A percentile compares a stretch with the other conserved stretches of the same genome.
Evolutionary conservation across 345 rosid genomes (phyloP).

Genomic region (Aethionema arabicum): DNA sequence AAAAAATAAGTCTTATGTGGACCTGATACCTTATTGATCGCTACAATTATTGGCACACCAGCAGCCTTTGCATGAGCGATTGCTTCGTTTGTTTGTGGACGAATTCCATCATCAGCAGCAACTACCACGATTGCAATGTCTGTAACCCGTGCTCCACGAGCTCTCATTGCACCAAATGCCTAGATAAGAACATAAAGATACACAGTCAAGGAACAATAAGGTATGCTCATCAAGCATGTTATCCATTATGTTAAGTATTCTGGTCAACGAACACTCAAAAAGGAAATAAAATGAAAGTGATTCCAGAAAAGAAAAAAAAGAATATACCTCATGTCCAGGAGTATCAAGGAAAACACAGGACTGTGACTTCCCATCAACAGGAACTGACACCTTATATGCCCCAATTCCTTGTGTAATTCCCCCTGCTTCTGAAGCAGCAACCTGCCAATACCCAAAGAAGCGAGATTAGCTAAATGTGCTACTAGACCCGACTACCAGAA

Average conservation of each 20-base stretch:
- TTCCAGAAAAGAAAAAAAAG: slow-evolving; percentile 12
- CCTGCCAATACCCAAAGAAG: slow-evolving; percentile 51
- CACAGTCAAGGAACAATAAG: slow-evolving; percentile 16
- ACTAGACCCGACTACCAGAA: background rate
- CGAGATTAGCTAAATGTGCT: slow-evolving; percentile 30
- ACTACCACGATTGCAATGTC: slow-evolving; percentile 94
- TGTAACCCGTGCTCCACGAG: slow-evolving; percentile 97
- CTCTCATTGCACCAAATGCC: slow-evolving; percentile 99
- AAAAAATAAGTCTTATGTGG: slow-evolving; percentile 5
- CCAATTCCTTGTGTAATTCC: slow-evolving; percentile 99
- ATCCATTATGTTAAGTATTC: too few relatives aligned
- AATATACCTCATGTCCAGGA: slow-evolving; percentile 95
- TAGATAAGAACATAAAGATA: slow-evolving; percentile 20
- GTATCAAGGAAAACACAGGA: slow-evolving; percentile 97
- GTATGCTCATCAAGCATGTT: slow-evolving; percentile 10
- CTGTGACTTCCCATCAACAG: slow-evolving; percentile 76
- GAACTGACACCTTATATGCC: slow-evolving; percentile 79
- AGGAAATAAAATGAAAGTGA: too few relatives aligned
- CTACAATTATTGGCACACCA: slow-evolving; percentile 87
- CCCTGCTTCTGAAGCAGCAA: slow-evolving; percentile 96
- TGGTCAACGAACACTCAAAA: too few relatives aligned
- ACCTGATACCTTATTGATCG: slow-evolving; percentile 78
- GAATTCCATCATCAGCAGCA: slow-evolving; percentile 98
- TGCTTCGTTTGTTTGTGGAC: slow-evolving; percentile 98
- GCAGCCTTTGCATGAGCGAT: slow-evolving; percentile 99